Conservation (phyloP, 345 rosid genomes). For the Pugionium dolabratum region DNA sequence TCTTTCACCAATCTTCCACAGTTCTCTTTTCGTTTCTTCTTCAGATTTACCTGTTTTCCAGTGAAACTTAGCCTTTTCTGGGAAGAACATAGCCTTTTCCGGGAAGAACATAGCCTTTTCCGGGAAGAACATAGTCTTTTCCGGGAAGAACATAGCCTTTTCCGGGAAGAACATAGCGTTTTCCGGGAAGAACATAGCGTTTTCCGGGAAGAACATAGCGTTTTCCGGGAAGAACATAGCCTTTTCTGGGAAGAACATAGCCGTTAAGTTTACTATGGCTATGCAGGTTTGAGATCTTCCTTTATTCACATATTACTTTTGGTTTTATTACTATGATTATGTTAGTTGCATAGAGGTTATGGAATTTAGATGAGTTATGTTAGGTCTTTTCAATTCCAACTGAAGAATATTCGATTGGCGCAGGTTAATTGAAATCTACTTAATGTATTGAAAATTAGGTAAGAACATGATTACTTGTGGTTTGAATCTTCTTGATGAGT, state of each 20-base stretch:
- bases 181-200: too few species aligned
- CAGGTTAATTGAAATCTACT: slow-evolving; percentile 39
- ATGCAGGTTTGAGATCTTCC: slow-evolving; percentile 38
- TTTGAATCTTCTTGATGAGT: slow-evolving; percentile 22
- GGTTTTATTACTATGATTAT: slow-evolving; percentile 2
- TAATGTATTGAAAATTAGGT: slow-evolving; percentile 31
- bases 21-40: slow-evolving; percentile 1
- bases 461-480: slow-evolving; percentile 4
- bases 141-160: too few species aligned
- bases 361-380: slow-evolving; percentile 17
- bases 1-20: slow-evolving; percentile 8
- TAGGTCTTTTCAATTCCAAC: slow-evolving; percentile 21
- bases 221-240: not conserved
- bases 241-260: not conserved
- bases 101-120: too few species aligned
- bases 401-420: slow-evolving; percentile 39
- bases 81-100: too few species aligned
- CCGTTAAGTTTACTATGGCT: slow-evolving; percentile 16
- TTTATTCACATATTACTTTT: not conserved
- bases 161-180: too few species aligned
- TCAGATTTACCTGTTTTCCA: slow-evolving; percentile 7
- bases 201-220: too few species aligned
- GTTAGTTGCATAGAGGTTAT: not conserved
- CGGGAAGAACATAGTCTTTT: too few species aligned
- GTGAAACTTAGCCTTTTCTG: not conserved